These are phyloP conservation scores for Globisporangium iwayamae DNA, from an alignment of 352 stramenopile genomes.

Conservation along the genomic window DNA sequence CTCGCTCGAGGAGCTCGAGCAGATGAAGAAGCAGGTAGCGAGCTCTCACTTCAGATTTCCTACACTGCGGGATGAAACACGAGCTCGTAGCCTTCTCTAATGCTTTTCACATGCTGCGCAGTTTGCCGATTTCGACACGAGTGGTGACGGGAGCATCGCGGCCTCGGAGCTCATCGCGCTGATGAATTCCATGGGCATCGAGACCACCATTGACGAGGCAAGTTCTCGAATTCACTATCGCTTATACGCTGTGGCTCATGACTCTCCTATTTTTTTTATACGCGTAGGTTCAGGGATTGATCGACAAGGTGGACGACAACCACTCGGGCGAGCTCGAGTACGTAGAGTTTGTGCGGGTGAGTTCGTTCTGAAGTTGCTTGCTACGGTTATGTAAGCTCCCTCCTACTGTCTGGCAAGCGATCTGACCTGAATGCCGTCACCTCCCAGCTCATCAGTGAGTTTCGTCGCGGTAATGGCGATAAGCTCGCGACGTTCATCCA, in stretches of 20 bases:
- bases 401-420: no score
- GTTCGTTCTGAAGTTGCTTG: background rate
- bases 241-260: no score
- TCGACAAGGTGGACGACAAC: constrained; percentile 74
- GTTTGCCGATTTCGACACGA: background rate
- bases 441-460: constrained; percentile 57
- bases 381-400: no score
- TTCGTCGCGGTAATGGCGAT: constrained; percentile 49
- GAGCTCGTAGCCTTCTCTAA: background rate
- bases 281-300: constrained; percentile 46
- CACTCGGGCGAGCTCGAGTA: constrained; percentile 65
- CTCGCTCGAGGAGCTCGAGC: background rate
- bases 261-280: background rate
- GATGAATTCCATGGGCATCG: background rate
- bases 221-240: background rate
- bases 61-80: background rate
- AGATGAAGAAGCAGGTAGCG: background rate
- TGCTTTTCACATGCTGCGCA: background rate
- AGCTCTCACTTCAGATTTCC: background rate
- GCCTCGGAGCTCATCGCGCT: background rate
- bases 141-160: background rate
- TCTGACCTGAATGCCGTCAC: background rate
- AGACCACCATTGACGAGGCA: background rate
- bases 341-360: constrained; percentile 59
- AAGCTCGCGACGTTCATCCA: constrained; percentile 63